phyloP scores from a whole-genome alignment of 2,329 filamentous ascomycete genomes.

The Colletotrichum cordylinicola region DNA sequence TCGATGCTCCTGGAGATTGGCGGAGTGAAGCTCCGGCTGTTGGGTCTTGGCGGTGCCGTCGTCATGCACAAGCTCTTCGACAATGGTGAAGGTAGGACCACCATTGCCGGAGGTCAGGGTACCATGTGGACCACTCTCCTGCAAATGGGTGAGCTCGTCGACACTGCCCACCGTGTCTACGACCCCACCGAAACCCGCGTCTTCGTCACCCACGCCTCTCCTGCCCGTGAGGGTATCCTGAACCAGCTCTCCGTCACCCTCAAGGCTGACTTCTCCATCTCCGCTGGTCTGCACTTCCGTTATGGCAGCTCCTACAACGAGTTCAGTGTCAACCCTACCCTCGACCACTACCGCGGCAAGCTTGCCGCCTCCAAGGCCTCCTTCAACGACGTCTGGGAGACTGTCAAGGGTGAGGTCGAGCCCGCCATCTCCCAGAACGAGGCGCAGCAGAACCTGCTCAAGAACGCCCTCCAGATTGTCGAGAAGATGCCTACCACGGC shows the following conservation, averaged over 20 bases:
- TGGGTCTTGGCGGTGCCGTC: slow-evolving; percentile 93
- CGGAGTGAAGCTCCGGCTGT: slow-evolving; percentile 91
- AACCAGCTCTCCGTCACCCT: slow-evolving; percentile 97
- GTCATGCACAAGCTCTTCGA: slow-evolving; percentile 99
- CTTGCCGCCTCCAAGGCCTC: slow-evolving; percentile 97
- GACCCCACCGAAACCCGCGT: slow-evolving; percentile 97
- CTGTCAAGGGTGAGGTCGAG: slow-evolving; percentile 94
- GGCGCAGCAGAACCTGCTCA: slow-evolving; percentile 88
- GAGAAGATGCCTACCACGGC: slow-evolving; percentile 97
- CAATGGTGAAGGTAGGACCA: slow-evolving; percentile 96
- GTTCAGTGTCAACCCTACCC: slow-evolving; percentile 96
- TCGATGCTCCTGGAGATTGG: slow-evolving; percentile 94
- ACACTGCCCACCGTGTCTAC: slow-evolving; percentile 97
- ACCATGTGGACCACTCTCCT: slow-evolving; percentile 99
- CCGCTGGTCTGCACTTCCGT: slow-evolving; percentile 95
- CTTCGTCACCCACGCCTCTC: slow-evolving; percentile 96
- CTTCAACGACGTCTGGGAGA: slow-evolving; percentile 99
- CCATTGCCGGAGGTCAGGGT: slow-evolving; percentile 96
- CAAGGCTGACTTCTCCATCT: slow-evolving; percentile 98
- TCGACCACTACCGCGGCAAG: slow-evolving; percentile 98
- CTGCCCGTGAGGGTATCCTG: slow-evolving; percentile 92
- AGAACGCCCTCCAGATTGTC: slow-evolving; percentile 92
- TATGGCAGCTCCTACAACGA: slow-evolving; percentile 99
- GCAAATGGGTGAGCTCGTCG: slow-evolving; percentile 97
- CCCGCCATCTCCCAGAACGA: slow-evolving; percentile 93